Percentiles rank a stretch among this genome's conserved stretches.
phyloP scores from a whole-genome alignment of 192 early-diverging fungal species.

The Obelidium mucronatum region DNA sequence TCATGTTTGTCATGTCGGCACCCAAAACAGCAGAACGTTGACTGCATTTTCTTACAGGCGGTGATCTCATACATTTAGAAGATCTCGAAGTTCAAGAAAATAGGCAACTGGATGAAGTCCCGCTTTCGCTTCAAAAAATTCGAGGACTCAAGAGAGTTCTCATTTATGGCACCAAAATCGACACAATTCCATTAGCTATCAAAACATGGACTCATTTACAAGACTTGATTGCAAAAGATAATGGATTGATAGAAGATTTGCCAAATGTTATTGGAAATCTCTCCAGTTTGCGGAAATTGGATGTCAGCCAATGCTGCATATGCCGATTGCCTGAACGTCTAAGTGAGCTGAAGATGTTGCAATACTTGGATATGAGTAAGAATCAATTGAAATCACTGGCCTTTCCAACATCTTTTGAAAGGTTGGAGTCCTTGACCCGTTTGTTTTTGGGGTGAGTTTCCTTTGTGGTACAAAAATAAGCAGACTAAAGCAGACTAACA shows the following conservation, averaged over 20 bases:
- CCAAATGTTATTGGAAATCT: constrained; percentile 39
- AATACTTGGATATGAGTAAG: constrained; percentile 49
- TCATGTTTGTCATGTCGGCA: no score
- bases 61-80: constrained; percentile 50
- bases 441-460: no score
- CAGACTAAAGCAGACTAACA: neutral
- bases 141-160: constrained; percentile 41
- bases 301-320: constrained; percentile 42
- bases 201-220: constrained; percentile 48
- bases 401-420: constrained; percentile 46
- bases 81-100: constrained; percentile 57
- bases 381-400: constrained; percentile 52
- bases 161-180: constrained; percentile 49
- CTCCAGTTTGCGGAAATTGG: constrained; percentile 8
- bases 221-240: constrained; percentile 52
- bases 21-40: neutral
- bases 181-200: constrained; percentile 43
- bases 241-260: constrained; percentile 56
- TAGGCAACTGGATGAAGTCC: constrained; percentile 53
- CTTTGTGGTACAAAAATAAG: no score
- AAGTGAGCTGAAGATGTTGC: constrained; percentile 43
- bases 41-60: constrained; percentile 42
- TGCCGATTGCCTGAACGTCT: constrained; percentile 47
- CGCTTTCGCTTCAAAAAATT: constrained; percentile 38
- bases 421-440: constrained; percentile 37